Conservation (phyloP, 441 rosid species). For the Populus hybrid region DNA sequence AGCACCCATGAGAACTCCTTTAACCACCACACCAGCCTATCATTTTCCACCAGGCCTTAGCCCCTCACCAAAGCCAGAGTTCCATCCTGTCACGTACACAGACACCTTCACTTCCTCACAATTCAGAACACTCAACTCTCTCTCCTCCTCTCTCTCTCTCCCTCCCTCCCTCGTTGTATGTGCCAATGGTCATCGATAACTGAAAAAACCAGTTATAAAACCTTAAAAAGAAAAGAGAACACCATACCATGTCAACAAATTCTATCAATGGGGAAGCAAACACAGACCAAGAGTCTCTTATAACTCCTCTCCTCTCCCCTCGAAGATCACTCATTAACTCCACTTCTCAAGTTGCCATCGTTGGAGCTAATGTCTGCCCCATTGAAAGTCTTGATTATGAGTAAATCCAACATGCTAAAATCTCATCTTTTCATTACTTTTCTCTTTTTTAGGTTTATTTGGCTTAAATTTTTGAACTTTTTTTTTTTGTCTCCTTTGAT, state of each 20-base stretch:
- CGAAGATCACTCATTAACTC: conserved; percentile 46
- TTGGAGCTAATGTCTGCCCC: conserved; percentile 67
- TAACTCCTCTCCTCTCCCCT: conserved; percentile 43
- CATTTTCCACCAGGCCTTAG: not conserved
- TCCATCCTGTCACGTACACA: not conserved
- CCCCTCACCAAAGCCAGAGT: not conserved
- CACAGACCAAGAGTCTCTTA: conserved; percentile 37
- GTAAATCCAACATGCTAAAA: conserved; percentile 25
- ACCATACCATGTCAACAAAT: conserved; percentile 12
- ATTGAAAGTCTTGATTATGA: conserved; percentile 92
- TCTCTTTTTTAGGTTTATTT: not conserved
- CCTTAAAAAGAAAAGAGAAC: too few species aligned
- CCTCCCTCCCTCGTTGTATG: not conserved
- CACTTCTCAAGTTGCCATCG: conserved; percentile 79
- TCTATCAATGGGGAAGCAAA: conserved; percentile 5
- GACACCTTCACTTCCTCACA: not conserved
- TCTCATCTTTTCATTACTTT: not conserved
- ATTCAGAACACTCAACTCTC: not conserved
- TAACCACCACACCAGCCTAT: not conserved
- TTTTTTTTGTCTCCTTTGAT: not conserved
- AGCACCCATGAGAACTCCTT: too few species aligned
- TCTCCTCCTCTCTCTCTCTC: not conserved
- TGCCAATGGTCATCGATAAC: not conserved
- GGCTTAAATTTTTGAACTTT: not conserved
- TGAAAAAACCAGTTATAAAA: not conserved